Evolutionary conservation across 2,329 filamentous ascomycete species (phyloP).

Genomic region (Talaromyces sp.): DNA sequence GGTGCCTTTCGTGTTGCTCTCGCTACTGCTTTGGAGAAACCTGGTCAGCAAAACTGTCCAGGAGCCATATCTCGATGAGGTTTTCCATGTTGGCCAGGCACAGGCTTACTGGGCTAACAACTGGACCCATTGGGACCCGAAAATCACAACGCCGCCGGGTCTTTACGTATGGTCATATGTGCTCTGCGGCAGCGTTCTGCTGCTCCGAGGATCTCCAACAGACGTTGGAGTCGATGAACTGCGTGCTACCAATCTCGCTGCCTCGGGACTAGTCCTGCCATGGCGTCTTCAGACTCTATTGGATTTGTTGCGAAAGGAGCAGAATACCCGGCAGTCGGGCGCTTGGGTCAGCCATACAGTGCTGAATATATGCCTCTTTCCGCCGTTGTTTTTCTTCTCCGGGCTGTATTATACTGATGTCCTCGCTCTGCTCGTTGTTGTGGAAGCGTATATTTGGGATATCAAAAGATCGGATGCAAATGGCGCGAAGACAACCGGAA

Average conservation of each 20-base stretch:
- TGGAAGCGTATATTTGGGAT: constrained; percentile 60
- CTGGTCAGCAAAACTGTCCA: constrained; percentile 48
- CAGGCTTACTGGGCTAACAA: constrained; percentile 75
- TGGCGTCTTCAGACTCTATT: constrained; percentile 51
- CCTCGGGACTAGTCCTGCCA: constrained; percentile 35
- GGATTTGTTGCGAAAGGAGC: constrained; percentile 40
- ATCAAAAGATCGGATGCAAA: constrained; percentile 29
- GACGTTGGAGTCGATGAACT: constrained; percentile 30
- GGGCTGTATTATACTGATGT: constrained; percentile 94
- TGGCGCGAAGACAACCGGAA: constrained; percentile 3
- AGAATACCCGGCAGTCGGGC: constrained; percentile 24
- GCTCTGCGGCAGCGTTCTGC: constrained; percentile 19
- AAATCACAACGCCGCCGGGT: constrained; percentile 93
- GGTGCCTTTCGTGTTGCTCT: constrained; percentile 29
- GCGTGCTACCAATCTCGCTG: constrained; percentile 34
- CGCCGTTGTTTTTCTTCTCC: constrained; percentile 92
- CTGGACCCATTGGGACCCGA: constrained; percentile 83
- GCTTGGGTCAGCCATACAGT: constrained; percentile 45
- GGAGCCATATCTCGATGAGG: constrained; percentile 55
- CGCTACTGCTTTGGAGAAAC: constrained; percentile 37
- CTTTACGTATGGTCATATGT: constrained; percentile 59
- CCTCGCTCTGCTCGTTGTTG: constrained; percentile 69
- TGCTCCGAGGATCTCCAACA: constrained; percentile 25
- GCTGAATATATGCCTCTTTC: constrained; percentile 79
- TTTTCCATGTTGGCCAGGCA: constrained; percentile 75